Percentiles rank a stretch among this genome's conserved stretches.
Conservation (phyloP, 2,329 filamentous ascomycete species). For the Thielaviopsis musarum region DNA sequence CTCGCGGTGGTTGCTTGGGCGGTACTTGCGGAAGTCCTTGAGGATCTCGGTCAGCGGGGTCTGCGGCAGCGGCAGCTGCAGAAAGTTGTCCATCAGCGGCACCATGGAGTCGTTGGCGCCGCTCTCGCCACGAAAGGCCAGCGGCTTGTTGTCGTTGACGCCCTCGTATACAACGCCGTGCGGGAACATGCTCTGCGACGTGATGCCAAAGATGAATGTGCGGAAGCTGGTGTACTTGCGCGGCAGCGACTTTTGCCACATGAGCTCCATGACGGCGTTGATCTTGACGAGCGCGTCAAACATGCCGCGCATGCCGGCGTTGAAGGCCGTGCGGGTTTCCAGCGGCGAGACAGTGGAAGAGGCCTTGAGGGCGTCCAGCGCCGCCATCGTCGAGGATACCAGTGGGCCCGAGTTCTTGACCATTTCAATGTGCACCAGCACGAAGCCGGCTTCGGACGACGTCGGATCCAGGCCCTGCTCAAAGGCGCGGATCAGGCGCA, state of each 20-base stretch:
- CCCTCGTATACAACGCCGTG: slow-evolving; percentile 82
- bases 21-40: slow-evolving; percentile 74
- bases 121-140: slow-evolving; percentile 78
- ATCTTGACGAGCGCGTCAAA: slow-evolving; percentile 39
- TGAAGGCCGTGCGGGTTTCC: slow-evolving; percentile 39
- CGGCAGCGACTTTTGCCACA: slow-evolving; percentile 83
- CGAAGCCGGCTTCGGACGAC: slow-evolving; percentile 86
- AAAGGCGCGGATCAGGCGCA: slow-evolving; percentile 79
- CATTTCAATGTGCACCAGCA: slow-evolving; percentile 94
- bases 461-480: slow-evolving; percentile 73
- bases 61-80: slow-evolving; percentile 72
- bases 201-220: slow-evolving; percentile 95
- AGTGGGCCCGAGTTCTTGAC: slow-evolving; percentile 69
- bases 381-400: slow-evolving; percentile 52
- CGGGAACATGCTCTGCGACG: slow-evolving; percentile 84
- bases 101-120: slow-evolving; percentile 93
- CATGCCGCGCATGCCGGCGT: slow-evolving; percentile 44
- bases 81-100: slow-evolving; percentile 73
- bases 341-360: slow-evolving; percentile 14
- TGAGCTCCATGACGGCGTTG: slow-evolving; percentile 66
- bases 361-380: slow-evolving; percentile 36
- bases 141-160: slow-evolving; percentile 49
- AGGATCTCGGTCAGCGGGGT: slow-evolving; percentile 83
- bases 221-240: slow-evolving; percentile 76
- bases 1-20: slow-evolving; percentile 73